Evolutionary conservation across 805 yeast species (phyloP).

Genomic region (Wickerhamomyces kurtzmanii): DNA sequence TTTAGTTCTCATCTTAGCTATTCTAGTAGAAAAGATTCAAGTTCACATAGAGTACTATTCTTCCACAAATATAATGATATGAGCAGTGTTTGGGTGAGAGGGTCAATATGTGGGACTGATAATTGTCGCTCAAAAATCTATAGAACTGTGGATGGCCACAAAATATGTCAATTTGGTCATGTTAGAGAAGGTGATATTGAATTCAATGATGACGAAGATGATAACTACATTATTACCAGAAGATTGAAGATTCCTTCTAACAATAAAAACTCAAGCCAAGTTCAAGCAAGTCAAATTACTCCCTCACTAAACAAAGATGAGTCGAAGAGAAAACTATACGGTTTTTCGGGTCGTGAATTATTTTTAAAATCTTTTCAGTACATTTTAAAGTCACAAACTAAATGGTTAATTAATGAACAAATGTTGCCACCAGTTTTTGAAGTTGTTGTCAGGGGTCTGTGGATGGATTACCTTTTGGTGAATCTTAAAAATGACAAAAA

Average conservation of each 20-base stretch:
- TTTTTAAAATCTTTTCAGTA: slow-evolving; percentile 39
- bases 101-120: slow-evolving; percentile 82
- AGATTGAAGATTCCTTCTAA: slow-evolving; percentile 41
- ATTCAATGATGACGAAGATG: slow-evolving; percentile 76
- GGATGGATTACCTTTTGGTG: slow-evolving; percentile 23
- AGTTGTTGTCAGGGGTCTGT: slow-evolving; percentile 25
- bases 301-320: slow-evolving; percentile 14
- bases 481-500: too few species aligned
- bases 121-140: slow-evolving; percentile 80
- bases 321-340: slow-evolving; percentile 25
- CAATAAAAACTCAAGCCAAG: too few species aligned
- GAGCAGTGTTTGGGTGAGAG: slow-evolving; percentile 32
- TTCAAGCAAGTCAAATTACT: slow-evolving; percentile 20
- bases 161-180: slow-evolving; percentile 87
- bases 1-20: too few species aligned
- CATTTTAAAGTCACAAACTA: slow-evolving; percentile 38
- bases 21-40: too few species aligned
- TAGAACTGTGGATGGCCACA: slow-evolving; percentile 63
- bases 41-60: too few species aligned
- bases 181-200: slow-evolving; percentile 75
- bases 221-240: slow-evolving; percentile 37
- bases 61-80: too few species aligned
- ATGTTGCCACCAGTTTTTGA: slow-evolving; percentile 20
- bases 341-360: slow-evolving; percentile 33
- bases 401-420: slow-evolving; percentile 24